Base-by-base conservation (phyloP, 352 stramenopile species). In the Pythium monospermum region DNA sequence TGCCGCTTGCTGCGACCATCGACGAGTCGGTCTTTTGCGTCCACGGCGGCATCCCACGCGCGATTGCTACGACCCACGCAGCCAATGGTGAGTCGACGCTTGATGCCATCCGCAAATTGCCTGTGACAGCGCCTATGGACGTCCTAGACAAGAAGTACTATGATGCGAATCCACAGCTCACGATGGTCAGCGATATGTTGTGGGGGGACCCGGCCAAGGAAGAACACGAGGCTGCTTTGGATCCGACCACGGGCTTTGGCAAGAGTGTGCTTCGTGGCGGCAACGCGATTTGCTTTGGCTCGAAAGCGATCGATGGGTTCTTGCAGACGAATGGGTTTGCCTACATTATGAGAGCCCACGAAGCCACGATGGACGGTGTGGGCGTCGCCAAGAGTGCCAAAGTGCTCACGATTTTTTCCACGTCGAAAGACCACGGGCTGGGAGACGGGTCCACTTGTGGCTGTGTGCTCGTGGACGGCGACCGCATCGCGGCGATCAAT, bases 1-100 rank as follows among this genome's bases (percentile, higher is more conserved):
- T 73, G 30, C 66, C 95, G 8, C 60, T 98, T 23, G 88, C 85
- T 6, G 80, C 89, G 6, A 80, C 87, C 18, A 83, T 99, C 42
- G 83, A 96, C 50, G 64, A 81, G 33, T 77, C 92, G 41, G 60
- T 83, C 30, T 83, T 83, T 40, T 78, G 68, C 42, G 71, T 79
- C 16, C 71, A 83, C 33, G 71, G 65, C 36, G 71, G 71, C 31
- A 65, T 79, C 19, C 71, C 71, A 1, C 68, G 66, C 6, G 18
- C 36, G 19, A 44, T 71, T 1, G 2, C 19, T 2, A 23, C n/a
- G 1, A 16, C 21, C 1, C 8, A 53, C 4, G 8, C 7, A 35
- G 30, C 1, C 38, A 21, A n/a, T 0, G 26, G 22, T 15, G 23
- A 63, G 16, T 55, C 49, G 8, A 48, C 57, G 1, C 49, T 80